Evolutionary conservation across 768 basidiomycete species (phyloP), one percentile per base, ranked within the genome.

Genomic region (Hortiboletus flavorubellus): DNA sequence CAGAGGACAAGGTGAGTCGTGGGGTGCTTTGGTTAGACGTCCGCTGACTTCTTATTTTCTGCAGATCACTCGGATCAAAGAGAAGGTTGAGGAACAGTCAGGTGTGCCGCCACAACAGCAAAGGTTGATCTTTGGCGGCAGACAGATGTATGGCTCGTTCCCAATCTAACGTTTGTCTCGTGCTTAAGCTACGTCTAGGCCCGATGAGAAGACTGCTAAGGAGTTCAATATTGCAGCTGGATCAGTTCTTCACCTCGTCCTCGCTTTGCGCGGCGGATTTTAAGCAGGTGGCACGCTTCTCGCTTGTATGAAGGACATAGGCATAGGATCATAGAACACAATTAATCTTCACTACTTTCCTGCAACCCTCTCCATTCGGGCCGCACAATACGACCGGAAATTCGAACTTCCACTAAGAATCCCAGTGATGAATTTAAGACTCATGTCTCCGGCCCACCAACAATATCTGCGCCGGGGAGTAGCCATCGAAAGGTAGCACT

Each of bases 41-140:
- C 15, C 16, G 23, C 21, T 12, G 16, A 63, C 43, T 16, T 55
- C 40, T 46, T 37, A 26, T 39, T 30, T 46, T 21, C 35, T 49
- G 16, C 68, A 98, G 96, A 91, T 97, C 66, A 78, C 84, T 44
- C 84, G 91, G 62, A 93, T 98, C 75, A 98, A 98, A 78, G 94
- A 96, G 80, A 91, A 91, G 72, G 93, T 98, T 9, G 96, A 98
- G 72, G 95, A 98, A 77, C 95, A 98, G 75, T 94, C 93, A 7
- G 96, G 96, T 60, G 96, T 98, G 40, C 96, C 96, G 23, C 96
- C 96, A 57, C 91, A 80, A 41, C 96, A 98, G 72, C 96, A 98
- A 72, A 85, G 96, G 54, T 73, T 98, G 66, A 98, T 98, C 70
- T 97, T 87, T 71, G 74, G 83, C 66, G 96, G 96, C 34, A 85